Evolutionary conservation across 139 green algal genomes (phyloP).

Genomic region (Zygnema circumcarinatum): DNA sequence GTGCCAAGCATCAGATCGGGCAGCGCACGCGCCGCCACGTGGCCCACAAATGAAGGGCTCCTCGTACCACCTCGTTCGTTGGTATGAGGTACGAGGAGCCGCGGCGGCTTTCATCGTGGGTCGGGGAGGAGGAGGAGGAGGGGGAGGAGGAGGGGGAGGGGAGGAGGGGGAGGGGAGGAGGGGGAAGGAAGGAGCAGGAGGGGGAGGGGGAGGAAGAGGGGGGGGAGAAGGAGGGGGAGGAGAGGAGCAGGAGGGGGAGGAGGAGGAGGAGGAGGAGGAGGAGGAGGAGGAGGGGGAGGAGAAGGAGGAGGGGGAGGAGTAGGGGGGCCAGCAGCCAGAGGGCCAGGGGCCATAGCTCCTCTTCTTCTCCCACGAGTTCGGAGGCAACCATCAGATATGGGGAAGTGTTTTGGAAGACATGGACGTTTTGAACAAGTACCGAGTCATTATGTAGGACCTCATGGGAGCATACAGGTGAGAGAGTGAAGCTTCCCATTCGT

Average conservation of each 20-base stretch:
- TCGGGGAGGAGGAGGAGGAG: background rate
- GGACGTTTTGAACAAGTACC: slow-evolving; percentile 1
- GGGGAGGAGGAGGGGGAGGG: background rate
- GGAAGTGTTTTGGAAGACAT: background rate
- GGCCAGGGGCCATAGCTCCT: slow-evolving; percentile 28
- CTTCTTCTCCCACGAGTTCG: slow-evolving; percentile 47
- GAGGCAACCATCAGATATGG: slow-evolving; percentile 37
- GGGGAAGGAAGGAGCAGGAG: background rate
- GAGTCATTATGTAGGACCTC: slow-evolving; percentile 41
- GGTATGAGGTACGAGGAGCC: no score
- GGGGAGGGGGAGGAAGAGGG: background rate
- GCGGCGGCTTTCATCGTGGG: no score
- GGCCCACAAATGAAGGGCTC: no score
- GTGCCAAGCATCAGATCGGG: no score
- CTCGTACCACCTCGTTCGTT: no score
- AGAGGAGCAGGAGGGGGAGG: background rate
- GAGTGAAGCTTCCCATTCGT: background rate
- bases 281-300: no score
- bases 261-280: background rate
- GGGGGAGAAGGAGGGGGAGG: background rate
- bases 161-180: background rate
- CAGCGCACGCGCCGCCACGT: no score
- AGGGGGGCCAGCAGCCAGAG: background rate
- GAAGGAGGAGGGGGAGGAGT: no score
- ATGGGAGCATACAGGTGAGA: slow-evolving; percentile 42